A percentile compares a stretch with the other conserved stretches of the same genome.
phyloP scores from a whole-genome alignment of 1,284 basidiomycete species.

The Marasmius sp. region DNA sequence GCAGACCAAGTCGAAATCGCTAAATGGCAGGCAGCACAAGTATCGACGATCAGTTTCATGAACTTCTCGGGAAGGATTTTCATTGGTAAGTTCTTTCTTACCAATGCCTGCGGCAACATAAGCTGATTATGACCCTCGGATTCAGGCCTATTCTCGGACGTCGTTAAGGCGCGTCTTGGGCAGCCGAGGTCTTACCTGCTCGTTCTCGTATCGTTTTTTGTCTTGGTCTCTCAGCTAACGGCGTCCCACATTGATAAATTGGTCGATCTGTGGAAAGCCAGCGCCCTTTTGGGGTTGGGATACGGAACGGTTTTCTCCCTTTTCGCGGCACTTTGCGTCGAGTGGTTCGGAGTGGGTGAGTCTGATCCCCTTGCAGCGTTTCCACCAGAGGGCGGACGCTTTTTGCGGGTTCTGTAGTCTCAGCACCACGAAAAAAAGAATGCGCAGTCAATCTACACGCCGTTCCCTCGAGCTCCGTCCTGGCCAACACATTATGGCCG shows the following conservation, averaged over 20 bases:
- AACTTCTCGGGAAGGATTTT: conserved; percentile 83
- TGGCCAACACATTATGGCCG: no score
- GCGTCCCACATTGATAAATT: conserved; percentile 62
- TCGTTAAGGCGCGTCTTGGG: conserved; percentile 55
- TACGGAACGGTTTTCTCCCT: conserved; percentile 81
- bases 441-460: no score
- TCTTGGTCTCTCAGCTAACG: conserved; percentile 70
- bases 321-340: conserved; percentile 70
- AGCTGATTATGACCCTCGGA: background rate
- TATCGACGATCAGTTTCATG: conserved; percentile 82
- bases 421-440: no score
- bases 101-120: background rate
- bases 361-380: conserved; percentile 6
- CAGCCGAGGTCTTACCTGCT: conserved; percentile 75
- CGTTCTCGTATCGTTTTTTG: conserved; percentile 60
- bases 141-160: conserved; percentile 69
- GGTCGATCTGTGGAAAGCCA: conserved; percentile 72
- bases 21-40: conserved; percentile 82
- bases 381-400: no score
- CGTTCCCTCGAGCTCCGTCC: no score
- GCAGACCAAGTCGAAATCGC: conserved; percentile 70
- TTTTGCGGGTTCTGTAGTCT: no score
- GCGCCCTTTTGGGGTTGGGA: conserved; percentile 65
- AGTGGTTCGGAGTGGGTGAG: conserved; percentile 78
- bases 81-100: conserved; percentile 49